Conservation (phyloP, 192 early-diverging fungal genomes). For the Coemansia pectinata region DNA sequence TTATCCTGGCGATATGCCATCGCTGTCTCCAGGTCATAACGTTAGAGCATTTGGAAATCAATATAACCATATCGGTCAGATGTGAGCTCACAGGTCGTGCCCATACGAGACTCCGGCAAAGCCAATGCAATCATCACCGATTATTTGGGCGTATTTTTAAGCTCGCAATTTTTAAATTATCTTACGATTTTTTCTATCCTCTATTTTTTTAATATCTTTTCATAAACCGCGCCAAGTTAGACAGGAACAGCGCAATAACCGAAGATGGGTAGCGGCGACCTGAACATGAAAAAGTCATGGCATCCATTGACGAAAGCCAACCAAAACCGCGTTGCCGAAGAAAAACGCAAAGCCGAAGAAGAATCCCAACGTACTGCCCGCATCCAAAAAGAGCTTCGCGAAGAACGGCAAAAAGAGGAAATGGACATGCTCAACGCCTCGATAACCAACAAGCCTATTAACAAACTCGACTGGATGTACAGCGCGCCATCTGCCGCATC, state of each 20-base stretch:
- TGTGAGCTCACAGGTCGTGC: neutral
- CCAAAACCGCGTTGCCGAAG: slow-evolving; percentile 63
- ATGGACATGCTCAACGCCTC: slow-evolving; percentile 76
- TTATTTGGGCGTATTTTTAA: neutral
- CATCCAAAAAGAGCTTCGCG: slow-evolving; percentile 87
- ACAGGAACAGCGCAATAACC: neutral
- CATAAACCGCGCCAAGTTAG: neutral
- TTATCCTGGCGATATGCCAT: neutral
- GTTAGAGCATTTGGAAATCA: neutral
- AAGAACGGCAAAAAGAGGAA: slow-evolving; percentile 87
- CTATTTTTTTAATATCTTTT: no score
- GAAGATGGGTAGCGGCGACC: slow-evolving; percentile 55
- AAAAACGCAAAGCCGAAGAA: slow-evolving; percentile 77
- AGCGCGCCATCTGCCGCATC: slow-evolving; percentile 55
- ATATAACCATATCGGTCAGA: neutral
- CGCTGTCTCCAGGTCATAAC: neutral
- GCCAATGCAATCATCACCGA: neutral
- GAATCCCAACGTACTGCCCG: slow-evolving; percentile 87
- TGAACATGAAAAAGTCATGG: slow-evolving; percentile 97
- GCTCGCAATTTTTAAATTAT: neutral
- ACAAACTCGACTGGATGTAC: slow-evolving; percentile 98
- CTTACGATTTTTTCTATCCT: neutral
- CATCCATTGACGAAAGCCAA: slow-evolving; percentile 91
- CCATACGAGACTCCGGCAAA: neutral
- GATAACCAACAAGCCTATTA: slow-evolving; percentile 64